phyloP scores from a whole-genome alignment of 352 stramenopile species.

The Globisporangium paddicum region DNA sequence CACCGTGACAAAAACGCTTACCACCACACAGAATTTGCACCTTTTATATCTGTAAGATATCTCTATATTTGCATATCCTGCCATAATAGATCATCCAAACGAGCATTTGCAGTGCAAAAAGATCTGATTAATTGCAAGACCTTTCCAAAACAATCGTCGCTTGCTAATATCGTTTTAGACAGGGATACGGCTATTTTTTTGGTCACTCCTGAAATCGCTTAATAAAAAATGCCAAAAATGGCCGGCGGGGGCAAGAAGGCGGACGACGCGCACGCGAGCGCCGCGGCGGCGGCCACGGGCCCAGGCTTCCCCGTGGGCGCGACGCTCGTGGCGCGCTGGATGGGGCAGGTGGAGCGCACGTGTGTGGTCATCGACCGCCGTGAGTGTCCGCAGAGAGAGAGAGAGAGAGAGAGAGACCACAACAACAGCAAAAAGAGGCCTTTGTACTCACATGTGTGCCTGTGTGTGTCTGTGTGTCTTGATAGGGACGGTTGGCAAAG shows the following conservation, averaged over 20 bases:
- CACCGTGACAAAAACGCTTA: too few species aligned
- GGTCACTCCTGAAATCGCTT: too few species aligned
- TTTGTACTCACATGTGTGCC: background rate
- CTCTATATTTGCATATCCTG: slow-evolving; percentile 3
- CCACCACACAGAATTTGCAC: too few species aligned
- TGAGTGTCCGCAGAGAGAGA: slow-evolving; percentile 18
- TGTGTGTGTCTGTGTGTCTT: background rate
- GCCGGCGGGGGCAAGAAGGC: slow-evolving; percentile 9
- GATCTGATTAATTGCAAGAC: background rate
- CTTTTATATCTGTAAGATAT: too few species aligned
- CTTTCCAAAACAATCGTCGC: too few species aligned
- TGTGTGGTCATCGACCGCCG: slow-evolving; percentile 79
- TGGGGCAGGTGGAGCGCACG: slow-evolving; percentile 73
- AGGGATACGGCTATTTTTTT: too few species aligned
- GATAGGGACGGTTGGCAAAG: slow-evolving; percentile 41
- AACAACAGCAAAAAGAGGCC: background rate
- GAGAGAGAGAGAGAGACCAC: too few species aligned
- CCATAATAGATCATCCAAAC: background rate
- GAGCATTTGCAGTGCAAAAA: background rate
- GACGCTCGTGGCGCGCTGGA: slow-evolving; percentile 65
- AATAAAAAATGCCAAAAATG: slow-evolving; percentile 6
- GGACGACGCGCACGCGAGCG: slow-evolving; percentile 8
- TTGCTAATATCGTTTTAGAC: too few species aligned
- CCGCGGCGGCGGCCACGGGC: slow-evolving; percentile 13
- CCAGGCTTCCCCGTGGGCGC: slow-evolving; percentile 48